Conservation (phyloP, 305 asterid species). For the Salvia sclarea region DNA sequence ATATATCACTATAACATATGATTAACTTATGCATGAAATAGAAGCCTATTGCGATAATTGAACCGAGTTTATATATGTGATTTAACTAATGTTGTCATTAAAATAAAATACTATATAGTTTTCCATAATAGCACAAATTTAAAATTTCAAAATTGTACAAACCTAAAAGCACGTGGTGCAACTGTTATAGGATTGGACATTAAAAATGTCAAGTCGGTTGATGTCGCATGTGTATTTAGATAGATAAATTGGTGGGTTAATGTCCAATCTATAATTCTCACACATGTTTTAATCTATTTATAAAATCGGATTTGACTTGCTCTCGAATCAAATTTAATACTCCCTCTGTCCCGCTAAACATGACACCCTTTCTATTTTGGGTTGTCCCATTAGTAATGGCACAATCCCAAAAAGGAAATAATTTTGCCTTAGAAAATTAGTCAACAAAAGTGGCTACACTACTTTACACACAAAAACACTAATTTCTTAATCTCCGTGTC, state of each 20-base stretch:
- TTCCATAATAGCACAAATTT: not conserved
- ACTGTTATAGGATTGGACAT: not conserved
- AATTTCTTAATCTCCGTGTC: too few relatives aligned
- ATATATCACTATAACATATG: not conserved
- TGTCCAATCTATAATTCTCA: slow-evolving; percentile 4
- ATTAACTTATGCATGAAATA: not conserved
- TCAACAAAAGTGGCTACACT: too few relatives aligned
- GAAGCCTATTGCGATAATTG: not conserved
- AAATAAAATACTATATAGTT: not conserved
- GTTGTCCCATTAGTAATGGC: too few relatives aligned
- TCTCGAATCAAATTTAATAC: too few relatives aligned
- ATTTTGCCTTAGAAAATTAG: too few relatives aligned
- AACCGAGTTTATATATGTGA: too few relatives aligned
- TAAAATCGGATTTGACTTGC: not conserved
- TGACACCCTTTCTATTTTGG: too few relatives aligned
- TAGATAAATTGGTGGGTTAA: not conserved
- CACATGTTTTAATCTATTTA: slow-evolving; percentile 18
- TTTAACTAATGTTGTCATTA: not conserved
- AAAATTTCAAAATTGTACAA: not conserved
- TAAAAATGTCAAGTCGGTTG: slow-evolving; percentile 4
- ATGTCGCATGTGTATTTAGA: not conserved
- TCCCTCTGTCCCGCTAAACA: too few relatives aligned
- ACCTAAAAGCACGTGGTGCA: slow-evolving; percentile 9
- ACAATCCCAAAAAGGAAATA: too few relatives aligned
- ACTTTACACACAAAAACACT: too few relatives aligned